Base-by-base conservation (phyloP, 345 rosid genomes). In the Melaleuca alternifolia region DNA sequence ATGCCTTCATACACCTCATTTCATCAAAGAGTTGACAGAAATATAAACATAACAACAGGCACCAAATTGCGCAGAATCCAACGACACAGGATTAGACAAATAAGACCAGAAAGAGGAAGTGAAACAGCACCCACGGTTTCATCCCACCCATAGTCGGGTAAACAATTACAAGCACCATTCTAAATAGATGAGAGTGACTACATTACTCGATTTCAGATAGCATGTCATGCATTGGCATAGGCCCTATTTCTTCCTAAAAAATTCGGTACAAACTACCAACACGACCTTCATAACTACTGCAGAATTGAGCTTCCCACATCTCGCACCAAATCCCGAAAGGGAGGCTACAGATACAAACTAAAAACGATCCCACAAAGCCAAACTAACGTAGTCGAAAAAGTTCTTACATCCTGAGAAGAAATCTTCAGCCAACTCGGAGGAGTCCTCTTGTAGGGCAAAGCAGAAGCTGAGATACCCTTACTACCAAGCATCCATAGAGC, bases 391-490 rank as follows among this genome's bases (percentile, higher is more conserved):
- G 14, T 18, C 7, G 5, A 41, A 52, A 23, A 52, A 33, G 57
- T 51, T 20, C 91, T 90, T 53, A 94, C 94, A 92, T 94, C 96
- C 82, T 90, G 93, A 23, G 94, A 37, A 86, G 95, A 89, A 86
- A 90, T 91, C 92, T 96, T 96, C 85, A 96, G 93, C 98, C 98
- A 96, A 37, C 93, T 89, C 3, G 98, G 98, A 7, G 98, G 90
- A 20, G 98, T 95, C 79, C 98, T 88, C 93, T 95, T 96, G 94
- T 95, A 96, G 3, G 98, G 98, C 87, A 95, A 85, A 88, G 98
- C 98, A 37, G 98, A 95, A 75, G 98, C 95, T 1, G 98, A 96
- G 82, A 96, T 95, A 87, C 98, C 98, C 94, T 96, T 96, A 41
- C 95, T 93, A 89, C 20, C 53, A 46, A 33, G 81, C 14, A 48